Percentiles rank a stretch among this genome's conserved stretches.
Conservation (phyloP, 495 filamentous ascomycete genomes). For the Xylaria sp. region DNA sequence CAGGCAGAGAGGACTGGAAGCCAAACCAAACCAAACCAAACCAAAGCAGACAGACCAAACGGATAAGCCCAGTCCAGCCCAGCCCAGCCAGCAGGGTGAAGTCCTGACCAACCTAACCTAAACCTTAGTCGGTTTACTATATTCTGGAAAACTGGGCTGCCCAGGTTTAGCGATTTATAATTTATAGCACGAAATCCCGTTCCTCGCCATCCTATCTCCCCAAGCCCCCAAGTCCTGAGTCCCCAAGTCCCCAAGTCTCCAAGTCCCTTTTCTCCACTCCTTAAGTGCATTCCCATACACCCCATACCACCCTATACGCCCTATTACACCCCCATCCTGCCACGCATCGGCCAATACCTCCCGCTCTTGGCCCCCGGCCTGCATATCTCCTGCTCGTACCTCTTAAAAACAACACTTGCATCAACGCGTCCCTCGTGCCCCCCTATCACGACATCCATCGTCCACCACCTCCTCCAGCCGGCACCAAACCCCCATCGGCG, state of each 20-base stretch:
- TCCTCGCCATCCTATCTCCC: slow-evolving; percentile 18
- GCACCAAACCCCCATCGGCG: slow-evolving; percentile 26
- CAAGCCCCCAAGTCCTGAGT: not conserved
- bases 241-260: not conserved
- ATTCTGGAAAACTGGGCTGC: not conserved
- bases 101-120: not conserved
- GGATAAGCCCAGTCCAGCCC: not conserved
- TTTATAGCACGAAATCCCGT: not conserved
- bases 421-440: slow-evolving; percentile 27
- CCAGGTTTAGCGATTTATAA: slow-evolving; percentile 11
- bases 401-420: slow-evolving; percentile 29
- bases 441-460: slow-evolving; percentile 26
- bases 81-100: not conserved
- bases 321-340: slow-evolving; percentile 19
- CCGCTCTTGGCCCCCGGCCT: slow-evolving; percentile 28
- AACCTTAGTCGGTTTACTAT: not conserved
- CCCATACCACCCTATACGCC: slow-evolving; percentile 21
- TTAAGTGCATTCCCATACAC: not conserved
- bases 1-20: not conserved
- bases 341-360: slow-evolving; percentile 28
- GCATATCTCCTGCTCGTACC: slow-evolving; percentile 27
- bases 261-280: slow-evolving; percentile 18
- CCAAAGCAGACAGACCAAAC: too few relatives aligned
- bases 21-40: too few relatives aligned
- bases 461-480: not conserved